These are phyloP conservation scores for Tarenaya hassleriana DNA, from an alignment of 345 rosid genomes.

Conservation along the genomic window DNA sequence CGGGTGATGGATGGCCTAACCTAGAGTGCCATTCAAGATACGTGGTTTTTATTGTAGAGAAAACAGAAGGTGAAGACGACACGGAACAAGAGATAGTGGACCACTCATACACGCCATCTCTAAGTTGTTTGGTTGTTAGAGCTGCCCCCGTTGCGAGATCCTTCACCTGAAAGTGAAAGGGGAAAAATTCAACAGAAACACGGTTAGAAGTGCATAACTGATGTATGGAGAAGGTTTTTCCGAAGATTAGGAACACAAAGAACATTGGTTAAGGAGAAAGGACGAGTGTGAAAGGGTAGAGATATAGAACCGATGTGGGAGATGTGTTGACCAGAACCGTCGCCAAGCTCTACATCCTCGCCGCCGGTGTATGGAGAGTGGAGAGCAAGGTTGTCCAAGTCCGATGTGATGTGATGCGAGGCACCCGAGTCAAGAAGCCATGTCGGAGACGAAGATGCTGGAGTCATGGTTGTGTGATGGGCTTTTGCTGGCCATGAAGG, in stretches of 20 bases:
- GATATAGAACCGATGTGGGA: background rate
- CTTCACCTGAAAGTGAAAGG: too few species aligned
- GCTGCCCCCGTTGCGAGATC: too few species aligned
- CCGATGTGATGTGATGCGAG: background rate
- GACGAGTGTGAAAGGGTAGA: background rate
- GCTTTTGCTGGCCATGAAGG: too few species aligned
- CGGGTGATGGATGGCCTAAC: background rate
- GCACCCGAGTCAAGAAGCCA: background rate
- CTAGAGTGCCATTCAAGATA: background rate
- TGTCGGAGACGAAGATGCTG: too few species aligned
- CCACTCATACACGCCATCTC: slow-evolving; percentile 1
- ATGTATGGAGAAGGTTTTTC: background rate
- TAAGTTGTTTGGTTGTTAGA: too few species aligned
- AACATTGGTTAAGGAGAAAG: background rate
- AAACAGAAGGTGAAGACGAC: background rate
- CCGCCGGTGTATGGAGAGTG: background rate
- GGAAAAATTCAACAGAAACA: too few species aligned
- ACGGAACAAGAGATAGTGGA: background rate
- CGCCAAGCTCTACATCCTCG: background rate
- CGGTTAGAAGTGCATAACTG: background rate
- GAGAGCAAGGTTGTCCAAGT: background rate
- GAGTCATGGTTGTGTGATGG: too few species aligned
- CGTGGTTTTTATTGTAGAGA: background rate
- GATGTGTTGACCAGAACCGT: background rate
- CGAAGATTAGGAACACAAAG: background rate